Percentiles rank a stretch among this genome's conserved stretches.
Evolutionary conservation across 768 basidiomycete species (phyloP).

Genomic region (Hypholoma fasciculare): DNA sequence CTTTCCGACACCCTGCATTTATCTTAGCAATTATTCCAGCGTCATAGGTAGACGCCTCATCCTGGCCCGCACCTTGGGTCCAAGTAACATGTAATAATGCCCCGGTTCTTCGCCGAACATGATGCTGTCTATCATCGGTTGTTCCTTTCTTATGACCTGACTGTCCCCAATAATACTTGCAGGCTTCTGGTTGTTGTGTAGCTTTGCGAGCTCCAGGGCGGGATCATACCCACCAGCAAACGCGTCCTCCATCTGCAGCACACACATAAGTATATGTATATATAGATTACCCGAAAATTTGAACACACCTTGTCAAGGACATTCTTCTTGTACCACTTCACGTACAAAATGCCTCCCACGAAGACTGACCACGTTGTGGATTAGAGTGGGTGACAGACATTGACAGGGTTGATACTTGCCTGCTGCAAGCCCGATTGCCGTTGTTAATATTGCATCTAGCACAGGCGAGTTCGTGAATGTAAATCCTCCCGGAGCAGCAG

Average conservation of each 20-base stretch:
- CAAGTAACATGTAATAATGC: constrained; percentile 76
- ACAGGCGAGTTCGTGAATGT: constrained; percentile 42
- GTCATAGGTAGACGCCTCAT: not conserved
- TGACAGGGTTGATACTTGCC: constrained; percentile 33
- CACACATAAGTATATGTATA: constrained; percentile 3
- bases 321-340: constrained; percentile 80
- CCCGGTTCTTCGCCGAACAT: constrained; percentile 72
- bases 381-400: not conserved
- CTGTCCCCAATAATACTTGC: constrained; percentile 45
- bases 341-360: constrained; percentile 68
- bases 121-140: constrained; percentile 75
- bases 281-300: not conserved
- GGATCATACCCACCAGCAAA: constrained; percentile 84
- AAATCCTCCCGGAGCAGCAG: constrained; percentile 31
- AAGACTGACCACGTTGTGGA: constrained; percentile 44
- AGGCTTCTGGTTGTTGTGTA: constrained; percentile 33
- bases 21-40: not conserved
- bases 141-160: constrained; percentile 52
- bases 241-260: constrained; percentile 67
- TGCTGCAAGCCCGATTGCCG: constrained; percentile 60
- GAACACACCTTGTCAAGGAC: constrained; percentile 73
- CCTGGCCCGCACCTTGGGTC: constrained; percentile 58
- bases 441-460: constrained; percentile 57
- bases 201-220: constrained; percentile 69
- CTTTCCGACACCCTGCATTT: constrained; percentile 70